Evolutionary conservation across 257 asterid genomes (phyloP).

Genomic region (Penstemon barbatus): DNA sequence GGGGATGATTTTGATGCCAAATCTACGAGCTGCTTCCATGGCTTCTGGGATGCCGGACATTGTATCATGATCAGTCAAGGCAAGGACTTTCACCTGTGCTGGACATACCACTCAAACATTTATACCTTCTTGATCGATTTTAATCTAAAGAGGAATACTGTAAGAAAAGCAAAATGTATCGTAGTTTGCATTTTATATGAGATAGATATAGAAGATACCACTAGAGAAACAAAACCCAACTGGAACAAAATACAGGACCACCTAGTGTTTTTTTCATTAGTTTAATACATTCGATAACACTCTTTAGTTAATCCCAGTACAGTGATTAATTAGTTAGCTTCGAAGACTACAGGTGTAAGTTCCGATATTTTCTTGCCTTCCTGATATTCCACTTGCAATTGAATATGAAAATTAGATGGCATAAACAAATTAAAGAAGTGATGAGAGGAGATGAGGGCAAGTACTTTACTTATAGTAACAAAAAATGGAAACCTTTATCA

Average conservation of each 20-base stretch:
- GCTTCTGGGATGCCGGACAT: conserved; percentile 94
- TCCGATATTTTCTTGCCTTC: not conserved
- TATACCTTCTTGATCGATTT: conserved; percentile 17
- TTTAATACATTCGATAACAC: no score
- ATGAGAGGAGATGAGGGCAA: not conserved
- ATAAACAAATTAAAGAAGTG: not conserved
- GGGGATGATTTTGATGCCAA: conserved; percentile 88
- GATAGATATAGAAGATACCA: not conserved
- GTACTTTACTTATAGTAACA: no score
- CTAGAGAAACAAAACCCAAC: not conserved
- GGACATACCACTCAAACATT: conserved; percentile 33
- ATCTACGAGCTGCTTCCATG: conserved; percentile 82
- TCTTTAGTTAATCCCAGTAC: no score
- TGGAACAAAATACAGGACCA: not conserved
- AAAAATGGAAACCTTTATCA: no score
- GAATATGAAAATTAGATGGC: not conserved
- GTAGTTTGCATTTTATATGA: conserved; percentile 6
- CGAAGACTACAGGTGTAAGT: not conserved
- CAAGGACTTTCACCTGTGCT: conserved; percentile 93
- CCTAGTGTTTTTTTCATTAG: no score
- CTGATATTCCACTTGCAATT: not conserved
- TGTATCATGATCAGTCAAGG: conserved; percentile 97
- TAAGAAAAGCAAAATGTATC: not conserved
- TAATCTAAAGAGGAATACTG: not conserved
- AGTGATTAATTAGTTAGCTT: no score